phyloP scores from a whole-genome alignment of 2,329 filamentous ascomycete species.

The Pseudovirgaria hyperparasitica region DNA sequence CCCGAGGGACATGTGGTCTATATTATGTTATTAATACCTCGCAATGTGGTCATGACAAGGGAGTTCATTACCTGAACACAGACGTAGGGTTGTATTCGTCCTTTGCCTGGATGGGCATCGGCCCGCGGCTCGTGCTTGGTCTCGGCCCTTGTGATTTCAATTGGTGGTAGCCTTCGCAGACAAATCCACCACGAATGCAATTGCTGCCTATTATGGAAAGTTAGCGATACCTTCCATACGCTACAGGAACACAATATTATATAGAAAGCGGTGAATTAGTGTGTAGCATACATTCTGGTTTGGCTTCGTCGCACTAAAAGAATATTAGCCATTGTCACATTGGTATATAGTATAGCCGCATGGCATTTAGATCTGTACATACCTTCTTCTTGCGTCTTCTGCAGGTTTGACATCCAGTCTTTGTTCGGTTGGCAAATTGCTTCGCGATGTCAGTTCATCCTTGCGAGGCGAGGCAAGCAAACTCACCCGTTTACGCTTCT shows the following conservation, averaged over 20 bases:
- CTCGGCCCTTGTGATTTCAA: slow-evolving; percentile 67
- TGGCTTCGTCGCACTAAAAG: slow-evolving; percentile 87
- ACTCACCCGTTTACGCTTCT: slow-evolving; percentile 31
- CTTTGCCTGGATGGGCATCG: slow-evolving; percentile 70
- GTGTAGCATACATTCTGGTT: slow-evolving; percentile 67
- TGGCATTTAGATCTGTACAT: too few relatives aligned
- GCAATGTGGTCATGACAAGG: too few relatives aligned
- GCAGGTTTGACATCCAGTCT: slow-evolving; percentile 91
- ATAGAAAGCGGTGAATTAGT: slow-evolving; percentile 4
- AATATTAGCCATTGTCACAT: too few relatives aligned
- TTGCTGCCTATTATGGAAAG: slow-evolving; percentile 53
- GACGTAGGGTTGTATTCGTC: too few relatives aligned
- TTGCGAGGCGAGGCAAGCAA: too few relatives aligned
- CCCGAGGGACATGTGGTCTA: slow-evolving; percentile 21
- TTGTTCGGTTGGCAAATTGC: slow-evolving; percentile 89
- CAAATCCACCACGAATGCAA: slow-evolving; percentile 78
- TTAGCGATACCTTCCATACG: slow-evolving; percentile 2
- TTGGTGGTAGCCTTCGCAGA: slow-evolving; percentile 85
- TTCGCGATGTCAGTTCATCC: slow-evolving; percentile 12
- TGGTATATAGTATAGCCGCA: too few relatives aligned
- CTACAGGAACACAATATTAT: slow-evolving; percentile 1
- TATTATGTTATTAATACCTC: too few relatives aligned
- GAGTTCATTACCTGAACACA: too few relatives aligned
- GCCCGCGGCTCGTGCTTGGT: slow-evolving; percentile 52
- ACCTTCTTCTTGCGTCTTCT: slow-evolving; percentile 93